Evolutionary conservation across 2,329 filamentous ascomycete species (phyloP), one percentile per base, ranked within the genome.

Genomic region (Ophiobolus disseminans): DNA sequence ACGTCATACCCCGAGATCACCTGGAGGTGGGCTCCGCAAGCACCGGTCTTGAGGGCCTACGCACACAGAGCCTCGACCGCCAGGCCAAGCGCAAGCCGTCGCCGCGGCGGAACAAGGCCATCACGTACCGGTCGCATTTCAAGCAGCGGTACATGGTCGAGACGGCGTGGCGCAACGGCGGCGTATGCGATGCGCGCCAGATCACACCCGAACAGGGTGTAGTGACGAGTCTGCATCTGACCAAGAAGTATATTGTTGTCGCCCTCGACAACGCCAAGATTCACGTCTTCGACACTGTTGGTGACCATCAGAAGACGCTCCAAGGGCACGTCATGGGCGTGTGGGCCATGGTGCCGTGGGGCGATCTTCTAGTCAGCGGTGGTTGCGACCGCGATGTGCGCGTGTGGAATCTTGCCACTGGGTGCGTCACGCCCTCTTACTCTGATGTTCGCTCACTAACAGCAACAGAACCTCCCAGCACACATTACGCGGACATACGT

Each of bases 311-410:
- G 63, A 90, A 91, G 70, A 96, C 91, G 2, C 78, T 99, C 21
- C 88, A 94, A 68, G 94, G 94, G 9, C 94, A 99, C 76, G 90
- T 97, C 35, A 99, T 99, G 94, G 94, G 94, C 31, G 94, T 99
- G 16, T 99, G 94, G 94, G 94, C 94, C 39, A 97, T 99, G 93
- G 91, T 99, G 19, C 94, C 94, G 5, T 97, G 92, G 90, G 93
- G 90, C 50, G 93, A 99, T 71, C 88, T 90, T 43, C 81, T 99
- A 53, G 94, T 99, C 51, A 97, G 91, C 64, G 94, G 94, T 63
- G 94, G 94, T 5, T 99, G 94, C 71, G 94, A 99, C 76, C 85
- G 94, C 52, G 94, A 99, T 69, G 94, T 99, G 21, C 84, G 94
- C 48, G 94, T 99, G 5, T 99, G 94, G 94, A 90, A 99, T 67